phyloP scores from a whole-genome alignment of 768 basidiomycete genomes.

The Rubroboletus satanas region DNA sequence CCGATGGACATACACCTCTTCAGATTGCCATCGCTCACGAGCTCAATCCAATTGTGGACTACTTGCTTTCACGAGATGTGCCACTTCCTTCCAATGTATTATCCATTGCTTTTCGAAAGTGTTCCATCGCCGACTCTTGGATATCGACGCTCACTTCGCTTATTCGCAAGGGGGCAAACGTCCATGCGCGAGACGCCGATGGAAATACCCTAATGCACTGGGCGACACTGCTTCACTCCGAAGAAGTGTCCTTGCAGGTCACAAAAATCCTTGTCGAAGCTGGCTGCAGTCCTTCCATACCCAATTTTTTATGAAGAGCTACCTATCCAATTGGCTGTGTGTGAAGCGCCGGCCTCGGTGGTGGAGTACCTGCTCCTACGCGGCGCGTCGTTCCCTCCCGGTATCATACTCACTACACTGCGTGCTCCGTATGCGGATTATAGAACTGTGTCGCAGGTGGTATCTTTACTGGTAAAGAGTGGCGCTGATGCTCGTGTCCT shows the following conservation, averaged over 20 bases:
- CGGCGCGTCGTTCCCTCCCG: neutral
- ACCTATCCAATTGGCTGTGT: neutral
- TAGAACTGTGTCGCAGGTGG: too few species aligned
- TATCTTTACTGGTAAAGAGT: neutral
- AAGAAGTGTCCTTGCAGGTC: neutral
- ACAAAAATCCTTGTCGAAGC: neutral
- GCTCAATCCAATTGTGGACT: neutral
- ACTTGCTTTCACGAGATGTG: neutral
- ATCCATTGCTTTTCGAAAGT: neutral
- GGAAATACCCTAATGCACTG: neutral
- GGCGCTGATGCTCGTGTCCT: neutral
- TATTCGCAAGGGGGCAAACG: neutral
- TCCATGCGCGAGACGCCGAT: neutral
- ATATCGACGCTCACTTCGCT: neutral
- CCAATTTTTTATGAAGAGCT: neutral
- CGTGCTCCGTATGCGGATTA: too few species aligned
- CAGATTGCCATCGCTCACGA: neutral
- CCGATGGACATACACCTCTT: neutral
- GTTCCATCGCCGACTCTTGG: neutral
- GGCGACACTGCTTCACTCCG: too few species aligned
- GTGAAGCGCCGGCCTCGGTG: too few species aligned
- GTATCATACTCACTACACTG: neutral
- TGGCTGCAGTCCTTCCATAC: too few species aligned
- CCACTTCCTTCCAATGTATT: neutral
- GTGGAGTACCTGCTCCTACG: neutral